Percentiles rank a stretch among this genome's conserved stretches.
Evolutionary conservation across 306 rosid species (phyloP).

Genomic region (Erythrophleum fordii): DNA sequence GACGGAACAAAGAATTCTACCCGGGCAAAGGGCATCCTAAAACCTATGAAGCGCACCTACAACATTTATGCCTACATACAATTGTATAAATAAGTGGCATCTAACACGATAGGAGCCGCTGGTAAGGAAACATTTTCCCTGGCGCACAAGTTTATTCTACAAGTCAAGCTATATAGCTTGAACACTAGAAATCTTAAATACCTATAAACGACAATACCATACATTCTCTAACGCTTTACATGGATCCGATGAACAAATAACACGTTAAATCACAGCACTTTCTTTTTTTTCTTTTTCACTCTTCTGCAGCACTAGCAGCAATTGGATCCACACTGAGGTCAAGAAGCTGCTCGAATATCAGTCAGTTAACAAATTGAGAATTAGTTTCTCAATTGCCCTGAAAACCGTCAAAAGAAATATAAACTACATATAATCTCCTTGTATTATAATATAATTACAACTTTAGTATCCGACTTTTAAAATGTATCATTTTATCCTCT

Average conservation of each 20-base stretch:
- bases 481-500: no score
- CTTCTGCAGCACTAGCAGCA: conserved; percentile 76
- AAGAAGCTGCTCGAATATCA: conserved; percentile 45
- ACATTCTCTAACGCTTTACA: background rate
- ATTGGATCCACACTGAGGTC: conserved; percentile 69
- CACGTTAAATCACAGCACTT: background rate
- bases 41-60: no score
- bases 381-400: background rate
- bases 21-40: no score
- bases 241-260: background rate
- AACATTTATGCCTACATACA: no score
- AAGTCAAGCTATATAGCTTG: background rate
- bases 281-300: conserved; percentile 34
- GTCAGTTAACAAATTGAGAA: background rate
- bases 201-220: background rate
- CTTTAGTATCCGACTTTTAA: no score
- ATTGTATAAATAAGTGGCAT: no score
- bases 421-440: background rate
- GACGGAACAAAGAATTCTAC: no score
- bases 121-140: no score
- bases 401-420: background rate
- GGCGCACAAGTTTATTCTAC: background rate
- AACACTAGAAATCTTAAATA: background rate
- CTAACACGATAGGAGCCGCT: no score
- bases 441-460: no score